These are phyloP conservation scores for Camelina neglecta DNA, from an alignment of 345 rosid species.

Conservation along the genomic window DNA sequence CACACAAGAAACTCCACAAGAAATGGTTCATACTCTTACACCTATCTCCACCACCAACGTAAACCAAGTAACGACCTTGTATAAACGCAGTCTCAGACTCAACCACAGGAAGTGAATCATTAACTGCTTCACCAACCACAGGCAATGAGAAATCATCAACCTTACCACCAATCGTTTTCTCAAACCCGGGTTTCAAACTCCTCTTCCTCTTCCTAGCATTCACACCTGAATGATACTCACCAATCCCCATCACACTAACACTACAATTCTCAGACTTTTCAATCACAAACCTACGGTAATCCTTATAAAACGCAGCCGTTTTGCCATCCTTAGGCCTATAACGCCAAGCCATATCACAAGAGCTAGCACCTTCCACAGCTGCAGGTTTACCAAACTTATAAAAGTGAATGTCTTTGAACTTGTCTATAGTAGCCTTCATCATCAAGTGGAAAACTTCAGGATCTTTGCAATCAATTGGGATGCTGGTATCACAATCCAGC, in stretches of 20 bases:
- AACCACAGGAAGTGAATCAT: constrained; percentile 69
- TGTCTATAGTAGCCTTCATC: constrained; percentile 80
- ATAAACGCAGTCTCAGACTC: constrained; percentile 78
- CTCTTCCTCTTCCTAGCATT: constrained; percentile 92
- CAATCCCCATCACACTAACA: constrained; percentile 58
- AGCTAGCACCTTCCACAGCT: constrained; percentile 54
- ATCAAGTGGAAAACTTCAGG: constrained; percentile 83
- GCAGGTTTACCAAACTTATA: constrained; percentile 84
- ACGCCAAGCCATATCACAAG: constrained; percentile 95
- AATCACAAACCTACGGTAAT: constrained; percentile 77
- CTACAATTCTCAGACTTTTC: constrained; percentile 68
- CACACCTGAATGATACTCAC: constrained; percentile 89
- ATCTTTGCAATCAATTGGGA: constrained; percentile 79
- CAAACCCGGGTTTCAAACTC: constrained; percentile 71
- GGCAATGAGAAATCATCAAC: constrained; percentile 52
- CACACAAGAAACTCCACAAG: constrained; percentile 95
- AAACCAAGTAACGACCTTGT: constrained; percentile 71
- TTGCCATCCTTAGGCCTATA: constrained; percentile 93
- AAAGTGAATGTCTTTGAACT: constrained; percentile 83
- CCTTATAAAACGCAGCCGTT: constrained; percentile 82
- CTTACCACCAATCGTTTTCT: constrained; percentile 44
- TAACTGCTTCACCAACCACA: constrained; percentile 76
- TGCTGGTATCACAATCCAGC: constrained; percentile 50
- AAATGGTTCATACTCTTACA: constrained; percentile 97
- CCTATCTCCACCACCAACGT: constrained; percentile 81